Conservation (phyloP, 441 rosid species). For the Corymbia calophylla region DNA sequence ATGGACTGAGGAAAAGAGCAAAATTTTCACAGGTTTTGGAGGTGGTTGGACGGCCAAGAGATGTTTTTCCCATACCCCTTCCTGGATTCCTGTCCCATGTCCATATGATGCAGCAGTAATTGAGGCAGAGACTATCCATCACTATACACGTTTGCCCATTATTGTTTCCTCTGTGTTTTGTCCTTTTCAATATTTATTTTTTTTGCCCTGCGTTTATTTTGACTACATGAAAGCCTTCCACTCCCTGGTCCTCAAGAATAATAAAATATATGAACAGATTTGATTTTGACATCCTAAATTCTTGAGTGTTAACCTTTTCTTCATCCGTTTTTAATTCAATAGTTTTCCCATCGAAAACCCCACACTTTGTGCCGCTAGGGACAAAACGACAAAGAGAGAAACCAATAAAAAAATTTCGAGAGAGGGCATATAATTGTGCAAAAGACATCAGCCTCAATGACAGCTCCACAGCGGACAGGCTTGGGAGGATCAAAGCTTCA, state of each 20-base stretch:
- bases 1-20: slow-evolving; percentile 1
- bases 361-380: slow-evolving; percentile 1
- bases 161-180: neutral
- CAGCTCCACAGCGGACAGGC: slow-evolving; percentile 47
- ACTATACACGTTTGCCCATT: neutral
- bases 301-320: slow-evolving; percentile 7
- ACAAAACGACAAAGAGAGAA: neutral
- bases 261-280: neutral
- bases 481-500: slow-evolving; percentile 22
- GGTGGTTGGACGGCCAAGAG: slow-evolving; percentile 44
- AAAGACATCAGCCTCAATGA: slow-evolving; percentile 40
- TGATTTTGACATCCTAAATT: slow-evolving; percentile 41
- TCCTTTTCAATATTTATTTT: neutral
- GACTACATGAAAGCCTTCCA: slow-evolving; percentile 11
- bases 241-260: slow-evolving; percentile 2
- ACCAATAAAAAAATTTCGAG: slow-evolving; percentile 9
- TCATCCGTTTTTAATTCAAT: neutral
- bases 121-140: neutral
- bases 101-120: neutral
- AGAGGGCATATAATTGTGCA: slow-evolving; percentile 31
- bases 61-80: slow-evolving; percentile 36
- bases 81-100: slow-evolving; percentile 25
- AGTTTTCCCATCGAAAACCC: slow-evolving; percentile 4
- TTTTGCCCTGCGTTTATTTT: neutral
- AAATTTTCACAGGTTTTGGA: slow-evolving; percentile 24